Evolutionary conservation across 2,329 filamentous ascomycete genomes (phyloP).

Genomic region (Verticillium isaacii): DNA sequence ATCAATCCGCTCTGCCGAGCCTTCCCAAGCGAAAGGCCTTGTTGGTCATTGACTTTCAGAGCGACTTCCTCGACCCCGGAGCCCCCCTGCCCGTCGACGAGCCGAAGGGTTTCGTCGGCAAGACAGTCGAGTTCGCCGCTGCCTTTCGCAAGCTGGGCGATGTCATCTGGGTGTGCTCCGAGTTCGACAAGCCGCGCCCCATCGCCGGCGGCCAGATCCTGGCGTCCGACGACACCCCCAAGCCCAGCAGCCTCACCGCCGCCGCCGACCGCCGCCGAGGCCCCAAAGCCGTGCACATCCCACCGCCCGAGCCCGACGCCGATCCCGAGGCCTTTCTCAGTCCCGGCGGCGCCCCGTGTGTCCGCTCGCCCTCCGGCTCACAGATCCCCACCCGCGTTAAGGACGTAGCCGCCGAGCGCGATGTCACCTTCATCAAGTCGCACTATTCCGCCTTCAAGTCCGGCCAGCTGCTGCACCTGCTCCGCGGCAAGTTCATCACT

Average conservation of each 20-base stretch:
- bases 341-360: conserved; percentile 33
- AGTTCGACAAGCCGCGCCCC: conserved; percentile 61
- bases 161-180: conserved; percentile 81
- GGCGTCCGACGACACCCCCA: conserved; percentile 26
- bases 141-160: conserved; percentile 67
- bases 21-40: conserved; percentile 64
- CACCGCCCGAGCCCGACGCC: conserved; percentile 17
- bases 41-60: conserved; percentile 81
- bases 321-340: conserved; percentile 43
- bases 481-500: conserved; percentile 83
- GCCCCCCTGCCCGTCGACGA: conserved; percentile 64
- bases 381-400: conserved; percentile 39
- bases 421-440: conserved; percentile 59
- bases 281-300: not conserved
- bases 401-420: conserved; percentile 38
- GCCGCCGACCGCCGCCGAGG: conserved; percentile 10
- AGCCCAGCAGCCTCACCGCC: conserved; percentile 10
- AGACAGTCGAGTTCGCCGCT: conserved; percentile 60
- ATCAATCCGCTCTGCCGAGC: conserved; percentile 49
- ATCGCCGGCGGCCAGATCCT: conserved; percentile 49
- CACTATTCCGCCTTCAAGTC: conserved; percentile 85
- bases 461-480: conserved; percentile 66
- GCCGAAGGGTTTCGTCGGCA: conserved; percentile 61
- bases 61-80: conserved; percentile 72
- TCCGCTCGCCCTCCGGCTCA: conserved; percentile 40